Evolutionary conservation across 371 early-diverging fungal genomes (phyloP), one percentile per base, ranked within the genome.

Genomic region (Zancudomyces culisetae): DNA sequence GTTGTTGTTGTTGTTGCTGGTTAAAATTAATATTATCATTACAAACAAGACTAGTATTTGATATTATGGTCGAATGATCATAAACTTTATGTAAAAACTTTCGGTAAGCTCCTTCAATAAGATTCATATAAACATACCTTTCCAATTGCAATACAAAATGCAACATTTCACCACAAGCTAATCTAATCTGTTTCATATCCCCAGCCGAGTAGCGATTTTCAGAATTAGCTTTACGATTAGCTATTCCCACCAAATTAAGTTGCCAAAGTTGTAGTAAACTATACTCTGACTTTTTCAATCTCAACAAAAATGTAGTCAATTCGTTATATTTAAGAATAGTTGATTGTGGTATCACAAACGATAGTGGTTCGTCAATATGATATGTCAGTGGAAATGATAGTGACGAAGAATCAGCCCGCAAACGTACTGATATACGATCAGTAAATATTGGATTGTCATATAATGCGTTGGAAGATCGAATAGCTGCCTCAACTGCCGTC

Each of bases 121-220:
- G 87, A 73, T 86, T 65, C 45, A 70, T 61, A 42, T 60, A 59
- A 27, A 70, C 63, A 53, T 83, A 90, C 58, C 89, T 87, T 66
- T 93, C 92, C 51, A 93, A 66, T 60, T 94, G 91, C 57, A 80
- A 76, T 23, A 87, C 72, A 65, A 93, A 95, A 61, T 96, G 97
- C 26, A 85, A 73, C 95, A 96, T 96, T 57, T 88, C 80, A 24
- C 73, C 71, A 56, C 81, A 74, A 1, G 78, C 68, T 35, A 86
- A 26, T 41, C 29, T 29, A 21, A 45, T 39, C 20, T 39, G 21
- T 20, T 54, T 23, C 23, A 47, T 55, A 51, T 51, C 52, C 29
- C 24, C 30, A 15, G n/a, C 15, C 27, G 66, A 45, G 22, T 20
- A 0, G 0, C 21, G 18, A 22, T 23, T 39, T 27, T 48, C 24